Evolutionary conservation across 2,329 filamentous ascomycete genomes (phyloP), one percentile per base, ranked within the genome.

Genomic region (Claviceps spartinae): DNA sequence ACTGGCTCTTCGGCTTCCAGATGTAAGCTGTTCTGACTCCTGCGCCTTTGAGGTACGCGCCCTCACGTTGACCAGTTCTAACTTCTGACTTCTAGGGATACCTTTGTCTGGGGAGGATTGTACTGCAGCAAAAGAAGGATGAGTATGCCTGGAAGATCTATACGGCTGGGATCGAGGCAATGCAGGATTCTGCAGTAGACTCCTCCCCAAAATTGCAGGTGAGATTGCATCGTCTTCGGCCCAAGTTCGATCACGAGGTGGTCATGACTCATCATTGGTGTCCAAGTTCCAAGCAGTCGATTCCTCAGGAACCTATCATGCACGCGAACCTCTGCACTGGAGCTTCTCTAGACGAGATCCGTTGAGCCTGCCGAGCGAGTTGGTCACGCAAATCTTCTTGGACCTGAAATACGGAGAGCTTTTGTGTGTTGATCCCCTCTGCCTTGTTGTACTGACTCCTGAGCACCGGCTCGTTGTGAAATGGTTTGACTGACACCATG

Each of bases 111-210:
- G 69, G 67, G 2, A 72, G 72, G 54, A 58, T 71, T 51, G 62
- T 65, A 5, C 62, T 67, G 8, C 59, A 69, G 2, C 63, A 67
- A 51, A 68, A 67, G 56, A 64, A 70, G 11, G 52, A 63, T 38
- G 62, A 66, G 24, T 64, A 67, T 48, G 69, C 70, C 1, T 71
- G 68, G 65, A 66, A 65, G 36, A 56, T 71, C 9, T 71, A 69
- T 54, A 67, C 55, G 51, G 65, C 68, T 11, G 70, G 69, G 3
- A 63, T 71, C 46, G 63, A 70, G 38, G 63, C 64, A 24, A 54
- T 49, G 20, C 54, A 51, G 62, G 59, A 37, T 59, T 60, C 41
- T 57, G 54, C 22, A 57, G 63, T 44, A 56, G 62, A 8, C 56
- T 64, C 37, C 16, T 63, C 61, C 5, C 56, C 61, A 11, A 69